Conservation (phyloP, 2,329 filamentous ascomycete species). For the Beauveria bassiana region DNA sequence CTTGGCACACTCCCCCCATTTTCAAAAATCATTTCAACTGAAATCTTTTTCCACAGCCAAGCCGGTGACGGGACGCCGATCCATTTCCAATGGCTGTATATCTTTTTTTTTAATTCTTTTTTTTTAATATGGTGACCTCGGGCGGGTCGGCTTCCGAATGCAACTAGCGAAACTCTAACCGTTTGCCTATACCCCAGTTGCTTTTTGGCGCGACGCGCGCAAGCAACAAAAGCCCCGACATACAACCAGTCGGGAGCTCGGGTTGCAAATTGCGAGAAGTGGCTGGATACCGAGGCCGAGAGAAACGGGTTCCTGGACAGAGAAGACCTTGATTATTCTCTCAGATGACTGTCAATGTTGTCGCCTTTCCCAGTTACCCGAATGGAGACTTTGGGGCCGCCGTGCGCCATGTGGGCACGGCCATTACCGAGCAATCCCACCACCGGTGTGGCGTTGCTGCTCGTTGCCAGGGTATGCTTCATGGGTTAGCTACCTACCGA, state of each 20-base stretch:
- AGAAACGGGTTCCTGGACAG: no score
- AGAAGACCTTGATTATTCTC: not conserved
- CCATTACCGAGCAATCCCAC: conserved; percentile 3
- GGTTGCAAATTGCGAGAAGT: no score
- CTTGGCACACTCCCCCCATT: no score
- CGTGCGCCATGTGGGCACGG: not conserved
- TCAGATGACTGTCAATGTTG: not conserved
- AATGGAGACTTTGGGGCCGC: not conserved
- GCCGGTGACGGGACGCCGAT: not conserved
- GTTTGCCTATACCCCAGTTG: not conserved
- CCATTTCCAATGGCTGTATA: not conserved
- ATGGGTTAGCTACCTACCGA: not conserved
- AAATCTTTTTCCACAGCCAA: not conserved
- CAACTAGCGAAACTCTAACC: conserved; percentile 4
- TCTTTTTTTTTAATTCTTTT: not conserved
- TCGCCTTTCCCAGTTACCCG: not conserved
- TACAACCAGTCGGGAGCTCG: no score
- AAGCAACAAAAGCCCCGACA: no score
- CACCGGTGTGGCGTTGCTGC: not conserved
- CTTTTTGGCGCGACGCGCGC: no score
- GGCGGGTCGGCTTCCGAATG: not conserved
- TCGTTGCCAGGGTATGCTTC: not conserved
- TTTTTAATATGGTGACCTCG: not conserved
- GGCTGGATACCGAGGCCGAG: no score
- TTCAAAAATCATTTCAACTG: not conserved